phyloP scores from a whole-genome alignment of 2,329 filamentous ascomycete species.

The Epicoccum nigrum region DNA sequence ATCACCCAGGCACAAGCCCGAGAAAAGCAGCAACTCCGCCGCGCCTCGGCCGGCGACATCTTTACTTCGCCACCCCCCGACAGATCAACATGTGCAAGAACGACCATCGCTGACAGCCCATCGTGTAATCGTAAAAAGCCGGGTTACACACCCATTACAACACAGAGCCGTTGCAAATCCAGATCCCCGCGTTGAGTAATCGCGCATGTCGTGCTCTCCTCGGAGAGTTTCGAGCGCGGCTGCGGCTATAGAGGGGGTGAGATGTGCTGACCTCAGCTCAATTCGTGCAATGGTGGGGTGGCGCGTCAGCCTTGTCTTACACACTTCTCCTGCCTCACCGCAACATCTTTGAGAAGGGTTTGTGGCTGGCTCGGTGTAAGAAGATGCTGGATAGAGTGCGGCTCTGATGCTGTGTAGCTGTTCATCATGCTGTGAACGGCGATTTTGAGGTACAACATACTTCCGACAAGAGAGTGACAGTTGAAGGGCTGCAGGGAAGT shows the following conservation, averaged over 20 bases:
- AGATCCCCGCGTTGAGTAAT: background rate
- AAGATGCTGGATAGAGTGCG: too few species aligned
- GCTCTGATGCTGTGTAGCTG: too few species aligned
- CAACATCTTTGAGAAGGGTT: background rate
- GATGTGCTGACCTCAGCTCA: conserved; percentile 9
- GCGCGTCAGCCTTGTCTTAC: background rate
- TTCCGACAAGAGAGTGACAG: too few species aligned
- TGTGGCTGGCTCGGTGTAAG: background rate
- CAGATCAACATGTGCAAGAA: too few species aligned
- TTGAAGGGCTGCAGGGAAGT: too few species aligned
- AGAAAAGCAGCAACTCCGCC: too few species aligned
- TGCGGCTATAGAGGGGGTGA: background rate
- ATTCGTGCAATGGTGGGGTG: background rate
- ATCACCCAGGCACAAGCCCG: conserved; percentile 12
- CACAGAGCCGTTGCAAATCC: background rate
- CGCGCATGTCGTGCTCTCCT: background rate
- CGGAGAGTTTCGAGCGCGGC: background rate
- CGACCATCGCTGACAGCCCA: too few species aligned
- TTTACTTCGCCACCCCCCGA: conserved; percentile 3
- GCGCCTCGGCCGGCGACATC: conserved; percentile 4
- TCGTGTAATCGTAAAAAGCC: background rate
- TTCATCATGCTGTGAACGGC: too few species aligned
- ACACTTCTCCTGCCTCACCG: background rate
- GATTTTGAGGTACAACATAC: too few species aligned
- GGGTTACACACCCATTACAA: background rate